Base-by-base conservation (phyloP, 2,329 filamentous ascomycete genomes). In the Hypoxylon sp. region DNA sequence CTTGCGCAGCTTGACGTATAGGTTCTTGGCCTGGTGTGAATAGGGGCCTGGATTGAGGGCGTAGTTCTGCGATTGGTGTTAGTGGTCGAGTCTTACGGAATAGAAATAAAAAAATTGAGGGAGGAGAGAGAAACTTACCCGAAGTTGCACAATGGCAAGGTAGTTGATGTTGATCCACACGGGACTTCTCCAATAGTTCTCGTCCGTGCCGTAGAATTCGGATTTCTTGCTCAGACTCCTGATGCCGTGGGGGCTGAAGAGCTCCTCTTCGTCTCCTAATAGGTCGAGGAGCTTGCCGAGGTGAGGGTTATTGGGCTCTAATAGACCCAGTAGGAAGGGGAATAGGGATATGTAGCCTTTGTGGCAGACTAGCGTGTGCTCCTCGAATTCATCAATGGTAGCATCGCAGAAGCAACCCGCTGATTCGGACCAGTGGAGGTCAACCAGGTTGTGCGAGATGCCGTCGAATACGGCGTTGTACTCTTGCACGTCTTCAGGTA, bases 131-230 rank as follows among this genome's bases (percentile, higher is more conserved):
- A 25, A n/a, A 86, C 91, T 83, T 85, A 94, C 92, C 72, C 90
- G 85, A 30, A 98, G 88, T 76, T 93, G 90, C 72, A 90, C 88
- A 57, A 98, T 82, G 55, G 92, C 90, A 74, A 98, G 84, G 79
- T 97, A 98, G 82, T 98, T 98, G 72, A 98, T 94, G 77, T 96
- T 96, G 76, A 98, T 92, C 95, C 95, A 98, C 23, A 98, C 87
- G 0, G 96, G 94, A 70, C 93, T 92, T 68, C 94, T 88, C 95
- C 96, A 99, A 83, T 99, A 99, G 80, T 99, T 98, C 83, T 99
- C 96, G 1, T 86, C 93, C 0, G 94, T 97, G 43, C 91, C 93
- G 79, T 98, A 98, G 67, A 93, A 88, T 75, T 91, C 85, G 75
- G 95, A 91, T 74, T 89, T 89, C 81, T 91, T 91, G 81, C 94